A percentile compares a stretch with the other conserved stretches of the same genome.
phyloP scores from a whole-genome alignment of 331 rosid genomes.

The Saraca asoca region DNA sequence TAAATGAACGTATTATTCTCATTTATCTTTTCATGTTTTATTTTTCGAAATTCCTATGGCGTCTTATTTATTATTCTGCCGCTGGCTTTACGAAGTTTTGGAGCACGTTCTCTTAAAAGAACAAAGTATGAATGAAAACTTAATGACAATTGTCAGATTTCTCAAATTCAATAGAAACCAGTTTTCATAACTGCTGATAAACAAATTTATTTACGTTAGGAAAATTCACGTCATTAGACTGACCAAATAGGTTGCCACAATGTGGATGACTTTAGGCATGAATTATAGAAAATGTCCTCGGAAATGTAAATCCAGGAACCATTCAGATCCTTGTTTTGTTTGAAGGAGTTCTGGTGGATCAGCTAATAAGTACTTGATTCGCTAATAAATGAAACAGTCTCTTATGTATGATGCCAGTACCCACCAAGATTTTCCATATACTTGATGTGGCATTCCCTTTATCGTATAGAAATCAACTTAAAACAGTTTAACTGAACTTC shows the following conservation, averaged over 20 bases:
- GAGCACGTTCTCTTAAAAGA: conserved; percentile 21
- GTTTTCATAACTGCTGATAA: conserved; percentile 1
- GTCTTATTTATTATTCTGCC: too few species aligned
- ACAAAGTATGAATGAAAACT: too few species aligned
- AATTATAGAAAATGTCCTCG: not conserved
- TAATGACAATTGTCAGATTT: not conserved
- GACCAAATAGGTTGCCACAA: conserved; percentile 21
- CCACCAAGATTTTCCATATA: not conserved
- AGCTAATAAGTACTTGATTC: not conserved
- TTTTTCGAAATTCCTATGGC: conserved; percentile 14
- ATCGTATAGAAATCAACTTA: not conserved
- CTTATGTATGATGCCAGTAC: not conserved
- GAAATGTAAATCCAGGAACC: too few species aligned
- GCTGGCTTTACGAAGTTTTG: not conserved
- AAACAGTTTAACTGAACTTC: conserved; percentile 5
- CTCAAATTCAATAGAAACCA: not conserved
- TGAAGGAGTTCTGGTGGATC: conserved; percentile 11
- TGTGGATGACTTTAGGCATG: not conserved
- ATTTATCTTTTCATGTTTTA: not conserved
- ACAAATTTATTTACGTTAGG: conserved; percentile 27
- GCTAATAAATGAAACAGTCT: not conserved
- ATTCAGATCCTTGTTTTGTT: not conserved
- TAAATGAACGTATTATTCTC: conserved; percentile 20
- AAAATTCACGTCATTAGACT: conserved; percentile 18
- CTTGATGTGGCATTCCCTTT: not conserved